Evolutionary conservation across 495 filamentous ascomycete species (phyloP), one percentile per base, ranked within the genome.

Genomic region (Cercophora samala): DNA sequence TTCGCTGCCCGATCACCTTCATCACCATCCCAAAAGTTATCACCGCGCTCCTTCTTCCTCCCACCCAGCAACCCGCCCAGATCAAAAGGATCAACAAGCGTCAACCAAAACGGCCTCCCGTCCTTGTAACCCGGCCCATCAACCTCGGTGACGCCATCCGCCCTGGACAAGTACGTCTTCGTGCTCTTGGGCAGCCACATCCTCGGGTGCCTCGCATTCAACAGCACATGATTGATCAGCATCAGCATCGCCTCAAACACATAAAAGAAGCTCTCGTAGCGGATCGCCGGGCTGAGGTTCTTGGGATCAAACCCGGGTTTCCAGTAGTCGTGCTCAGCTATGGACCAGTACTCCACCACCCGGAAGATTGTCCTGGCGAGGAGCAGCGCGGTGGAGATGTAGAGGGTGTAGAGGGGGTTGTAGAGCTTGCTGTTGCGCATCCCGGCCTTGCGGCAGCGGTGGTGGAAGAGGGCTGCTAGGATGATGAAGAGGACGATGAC

Each of bases 231-330:
- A 64, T 91, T 92, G 58, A 69, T 59, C 3, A 88, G 79, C 89
- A 93, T 92, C 60, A 90, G 74, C 13, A 73, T 73, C 0, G 82
- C 83, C 73, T 92, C 90, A 67, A 91, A 91, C 42, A 92, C 79
- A 76, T 85, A 92, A 72, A 91, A 91, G 73, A 86, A 91, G 85
- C 86, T 89, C 73, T 92, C 90, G 62, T 89, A 84, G 25, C 85
- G 84, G 56, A 89, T 62, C 42, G 89, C 75, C 0, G 87, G 85
- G 42, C 81, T 86, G 17, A 82, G 63, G 5, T 59, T 69, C 59
- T 60, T 61, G 0, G 69, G 68, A 55, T 85, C 79, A n/a, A 71
- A 64, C 15, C 62, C 69, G 23, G 66, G 37, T n/a, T 56, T n/a
- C 19, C 55, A 73, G 42, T 59, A 73, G 65, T 68, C 78, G 58